Percentiles rank a stretch among this genome's conserved stretches.
Evolutionary conservation across 1,284 basidiomycete genomes (phyloP).

Genomic region (Cystobasidium pallidum): DNA sequence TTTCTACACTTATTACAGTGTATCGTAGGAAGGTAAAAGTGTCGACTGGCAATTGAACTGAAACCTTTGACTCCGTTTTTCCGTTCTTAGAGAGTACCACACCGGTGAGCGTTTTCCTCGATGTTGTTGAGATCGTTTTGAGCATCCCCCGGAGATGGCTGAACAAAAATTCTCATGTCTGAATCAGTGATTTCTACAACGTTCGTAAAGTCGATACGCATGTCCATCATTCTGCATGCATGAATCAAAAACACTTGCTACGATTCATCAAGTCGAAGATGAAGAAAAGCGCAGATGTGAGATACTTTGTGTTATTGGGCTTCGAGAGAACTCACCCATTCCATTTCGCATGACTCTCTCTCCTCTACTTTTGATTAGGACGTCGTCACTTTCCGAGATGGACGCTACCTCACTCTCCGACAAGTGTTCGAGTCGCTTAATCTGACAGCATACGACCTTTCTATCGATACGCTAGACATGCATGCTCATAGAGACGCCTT

Average conservation of each 20-base stretch:
- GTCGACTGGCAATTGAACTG: no score
- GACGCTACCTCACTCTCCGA: constrained; percentile 80
- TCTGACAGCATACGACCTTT: constrained; percentile 94
- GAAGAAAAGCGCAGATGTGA: constrained; percentile 61
- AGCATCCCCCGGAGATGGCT: neutral
- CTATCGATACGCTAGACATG: constrained; percentile 99
- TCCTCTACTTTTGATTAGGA: constrained; percentile 66
- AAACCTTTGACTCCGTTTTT: constrained; percentile 2
- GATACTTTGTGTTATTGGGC: constrained; percentile 30
- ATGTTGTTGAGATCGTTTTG: no score
- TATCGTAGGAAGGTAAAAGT: no score
- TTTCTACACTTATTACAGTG: neutral
- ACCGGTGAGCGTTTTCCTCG: constrained; percentile 62
- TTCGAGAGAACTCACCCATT: no score
- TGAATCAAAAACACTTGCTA: constrained; percentile 99
- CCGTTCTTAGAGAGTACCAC: constrained; percentile 66
- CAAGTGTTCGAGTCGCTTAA: constrained; percentile 96
- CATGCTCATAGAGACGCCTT: constrained; percentile 97
- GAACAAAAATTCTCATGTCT: neutral
- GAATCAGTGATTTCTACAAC: constrained; percentile 91
- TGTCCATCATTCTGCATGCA: constrained; percentile 96
- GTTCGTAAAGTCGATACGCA: constrained; percentile 84
- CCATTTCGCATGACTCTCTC: neutral
- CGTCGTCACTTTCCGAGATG: constrained; percentile 93
- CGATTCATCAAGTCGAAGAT: constrained; percentile 97